phyloP scores from a whole-genome alignment of 441 rosid species.

The Euphorbia schlechtendalii region DNA sequence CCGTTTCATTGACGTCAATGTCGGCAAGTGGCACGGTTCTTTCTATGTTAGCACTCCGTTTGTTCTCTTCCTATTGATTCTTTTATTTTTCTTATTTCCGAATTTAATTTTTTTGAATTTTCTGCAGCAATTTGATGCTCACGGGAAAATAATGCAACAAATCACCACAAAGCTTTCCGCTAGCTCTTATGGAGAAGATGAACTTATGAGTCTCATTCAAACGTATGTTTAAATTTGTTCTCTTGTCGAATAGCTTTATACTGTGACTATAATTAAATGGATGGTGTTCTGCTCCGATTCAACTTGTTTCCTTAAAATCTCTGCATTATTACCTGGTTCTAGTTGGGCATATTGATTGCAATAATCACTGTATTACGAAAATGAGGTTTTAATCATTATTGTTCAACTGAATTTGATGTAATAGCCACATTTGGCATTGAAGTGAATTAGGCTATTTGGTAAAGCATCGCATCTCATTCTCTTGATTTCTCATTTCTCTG shows the following conservation, averaged over 20 bases:
- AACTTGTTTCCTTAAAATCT: background rate
- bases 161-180: constrained; percentile 65
- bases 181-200: constrained; percentile 79
- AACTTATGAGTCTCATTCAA: constrained; percentile 80
- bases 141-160: constrained; percentile 62
- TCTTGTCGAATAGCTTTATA: background rate
- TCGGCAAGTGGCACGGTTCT: constrained; percentile 82
- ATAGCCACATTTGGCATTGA: background rate
- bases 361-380: background rate
- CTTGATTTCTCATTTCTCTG: background rate
- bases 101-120: background rate
- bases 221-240: constrained; percentile 43
- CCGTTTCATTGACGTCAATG: constrained; percentile 54
- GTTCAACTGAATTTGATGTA: background rate
- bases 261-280: background rate
- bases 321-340: background rate
- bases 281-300: background rate
- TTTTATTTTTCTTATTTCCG: background rate
- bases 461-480: background rate
- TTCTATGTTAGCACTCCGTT: constrained; percentile 39
- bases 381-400: background rate
- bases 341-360: background rate
- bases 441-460: background rate
- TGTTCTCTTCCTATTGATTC: background rate
- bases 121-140: constrained; percentile 77